phyloP scores from a whole-genome alignment of 164 flowering plant species.

The Annona squamosa region DNA sequence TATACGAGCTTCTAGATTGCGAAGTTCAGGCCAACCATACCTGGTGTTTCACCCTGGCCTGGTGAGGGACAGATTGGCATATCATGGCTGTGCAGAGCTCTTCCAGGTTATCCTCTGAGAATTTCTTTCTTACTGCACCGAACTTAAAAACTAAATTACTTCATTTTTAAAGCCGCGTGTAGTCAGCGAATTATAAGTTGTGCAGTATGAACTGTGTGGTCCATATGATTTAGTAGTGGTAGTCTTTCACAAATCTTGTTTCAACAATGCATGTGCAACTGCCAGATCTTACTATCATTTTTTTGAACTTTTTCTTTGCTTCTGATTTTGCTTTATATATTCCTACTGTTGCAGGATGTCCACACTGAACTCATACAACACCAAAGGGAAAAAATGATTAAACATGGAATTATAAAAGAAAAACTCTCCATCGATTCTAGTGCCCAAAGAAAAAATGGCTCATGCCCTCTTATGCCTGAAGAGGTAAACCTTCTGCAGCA shows the following conservation, averaged over 20 bases:
- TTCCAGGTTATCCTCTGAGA: constrained; percentile 60
- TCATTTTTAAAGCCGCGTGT: background rate
- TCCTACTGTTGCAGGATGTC: constrained; percentile 53
- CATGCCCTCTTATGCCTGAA: constrained; percentile 97
- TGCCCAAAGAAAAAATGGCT: constrained; percentile 53
- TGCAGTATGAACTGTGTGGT: background rate
- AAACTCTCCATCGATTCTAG: constrained; percentile 64
- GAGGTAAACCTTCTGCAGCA: constrained; percentile 40
- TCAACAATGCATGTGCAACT: background rate
- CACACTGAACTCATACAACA: constrained; percentile 92
- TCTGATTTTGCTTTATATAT: constrained; percentile 8
- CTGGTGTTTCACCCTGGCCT: constrained; percentile 88
- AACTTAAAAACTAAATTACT: background rate
- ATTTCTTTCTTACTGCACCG: background rate
- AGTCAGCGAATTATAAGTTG: background rate
- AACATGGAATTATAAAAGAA: constrained; percentile 53
- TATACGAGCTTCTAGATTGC: constrained; percentile 36
- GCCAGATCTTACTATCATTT: background rate
- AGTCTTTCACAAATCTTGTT: background rate
- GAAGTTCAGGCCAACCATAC: constrained; percentile 69
- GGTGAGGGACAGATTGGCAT: constrained; percentile 72
- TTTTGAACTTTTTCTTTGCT: background rate
- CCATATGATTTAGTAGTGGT: background rate
- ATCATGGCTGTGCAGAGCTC: constrained; percentile 98
- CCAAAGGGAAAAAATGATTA: constrained; percentile 83